A percentile compares a stretch with the other conserved stretches of the same genome.
These are phyloP conservation scores for Chaetothyriales sp. DNA, from an alignment of 2,329 filamentous ascomycete species.

Conservation along the genomic window DNA sequence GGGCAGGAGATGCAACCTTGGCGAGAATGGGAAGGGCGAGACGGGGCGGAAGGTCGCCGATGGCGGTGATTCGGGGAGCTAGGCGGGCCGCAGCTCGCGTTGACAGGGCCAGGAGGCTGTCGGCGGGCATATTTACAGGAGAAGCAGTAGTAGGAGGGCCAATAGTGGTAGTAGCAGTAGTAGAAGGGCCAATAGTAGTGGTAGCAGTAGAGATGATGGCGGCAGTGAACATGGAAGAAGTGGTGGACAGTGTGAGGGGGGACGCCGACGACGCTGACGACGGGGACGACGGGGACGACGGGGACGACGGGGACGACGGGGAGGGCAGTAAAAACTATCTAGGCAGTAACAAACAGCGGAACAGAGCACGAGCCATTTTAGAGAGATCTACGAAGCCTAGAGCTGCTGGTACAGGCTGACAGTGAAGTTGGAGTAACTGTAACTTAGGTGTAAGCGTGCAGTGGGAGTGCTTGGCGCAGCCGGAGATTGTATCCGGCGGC, in stretches of 20 bases:
- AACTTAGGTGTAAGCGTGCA: background rate
- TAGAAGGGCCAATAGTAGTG: background rate
- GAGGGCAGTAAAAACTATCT: background rate
- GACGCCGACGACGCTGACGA: too few relatives aligned
- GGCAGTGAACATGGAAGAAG: background rate
- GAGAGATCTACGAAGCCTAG: background rate
- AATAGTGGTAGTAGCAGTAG: background rate
- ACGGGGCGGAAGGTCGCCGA: constrained; percentile 58
- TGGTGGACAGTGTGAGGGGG: background rate
- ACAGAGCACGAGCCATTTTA: background rate
- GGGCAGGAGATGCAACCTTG: constrained; percentile 57
- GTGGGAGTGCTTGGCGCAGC: background rate
- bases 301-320: too few relatives aligned
- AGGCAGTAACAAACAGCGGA: background rate
- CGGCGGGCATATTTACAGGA: constrained; percentile 16
- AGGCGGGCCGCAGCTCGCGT: constrained; percentile 17
- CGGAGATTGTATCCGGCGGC: too few relatives aligned
- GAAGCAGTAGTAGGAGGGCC: background rate
- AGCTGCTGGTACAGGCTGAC: background rate
- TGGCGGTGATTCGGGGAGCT: constrained; percentile 45
- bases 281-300: too few relatives aligned
- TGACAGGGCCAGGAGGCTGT: constrained; percentile 18
- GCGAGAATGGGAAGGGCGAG: constrained; percentile 54
- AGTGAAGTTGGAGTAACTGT: background rate
- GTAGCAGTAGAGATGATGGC: too few relatives aligned